A percentile compares a stretch with the other conserved stretches of the same genome.
These are phyloP conservation scores for Fusarium proliferatum DNA, from an alignment of 2,329 filamentous ascomycete species.

Conservation along the genomic window DNA sequence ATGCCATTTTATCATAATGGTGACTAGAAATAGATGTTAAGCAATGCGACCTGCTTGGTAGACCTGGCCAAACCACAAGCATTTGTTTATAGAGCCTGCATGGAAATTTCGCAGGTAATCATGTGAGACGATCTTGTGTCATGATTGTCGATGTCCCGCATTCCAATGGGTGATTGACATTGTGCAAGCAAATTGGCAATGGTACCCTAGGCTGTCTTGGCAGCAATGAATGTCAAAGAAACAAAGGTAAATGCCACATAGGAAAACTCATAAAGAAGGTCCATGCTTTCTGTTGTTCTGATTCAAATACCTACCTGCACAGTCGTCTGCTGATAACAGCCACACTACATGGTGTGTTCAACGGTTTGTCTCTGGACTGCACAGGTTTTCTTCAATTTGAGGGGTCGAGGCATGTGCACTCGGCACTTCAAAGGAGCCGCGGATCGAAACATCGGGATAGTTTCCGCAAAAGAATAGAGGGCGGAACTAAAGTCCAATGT, in stretches of 20 bases:
- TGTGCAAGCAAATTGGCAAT: neutral
- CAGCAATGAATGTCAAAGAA: neutral
- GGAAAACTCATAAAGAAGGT: neutral
- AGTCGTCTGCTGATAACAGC: neutral
- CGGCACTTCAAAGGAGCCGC: constrained; percentile 26
- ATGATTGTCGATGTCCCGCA: constrained; percentile 6
- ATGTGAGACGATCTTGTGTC: neutral
- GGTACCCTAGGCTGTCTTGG: neutral
- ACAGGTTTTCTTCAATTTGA: neutral
- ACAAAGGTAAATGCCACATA: neutral
- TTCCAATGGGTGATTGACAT: constrained; percentile 2
- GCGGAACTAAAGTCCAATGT: neutral
- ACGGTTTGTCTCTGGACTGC: neutral
- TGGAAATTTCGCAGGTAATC: neutral
- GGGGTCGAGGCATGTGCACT: constrained; percentile 13
- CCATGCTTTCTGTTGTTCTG: constrained; percentile 14
- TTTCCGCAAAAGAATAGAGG: constrained; percentile 2
- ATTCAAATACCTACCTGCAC: neutral
- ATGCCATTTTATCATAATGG: neutral
- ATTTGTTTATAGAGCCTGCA: neutral
- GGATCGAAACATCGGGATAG: constrained; percentile 4
- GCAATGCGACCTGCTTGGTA: neutral
- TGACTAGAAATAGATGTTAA: neutral
- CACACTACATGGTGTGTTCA: neutral
- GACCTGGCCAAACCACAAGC: neutral